Evolutionary conservation across 164 flowering plant species (phyloP).

Genomic region (Nymphaea thermarum): DNA sequence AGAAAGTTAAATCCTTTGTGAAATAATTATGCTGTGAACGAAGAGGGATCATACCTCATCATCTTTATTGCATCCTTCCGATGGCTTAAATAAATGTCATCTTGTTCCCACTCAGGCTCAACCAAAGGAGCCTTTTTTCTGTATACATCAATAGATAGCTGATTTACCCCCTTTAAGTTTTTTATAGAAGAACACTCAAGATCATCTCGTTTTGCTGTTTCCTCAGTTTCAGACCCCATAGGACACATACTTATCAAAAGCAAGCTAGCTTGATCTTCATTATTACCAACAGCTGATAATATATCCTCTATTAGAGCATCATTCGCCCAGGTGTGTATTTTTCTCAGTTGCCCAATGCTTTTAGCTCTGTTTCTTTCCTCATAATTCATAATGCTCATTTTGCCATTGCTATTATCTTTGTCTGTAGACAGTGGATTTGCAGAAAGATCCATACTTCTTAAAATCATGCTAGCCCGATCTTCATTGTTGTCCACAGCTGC

Average conservation of each 20-base stretch:
- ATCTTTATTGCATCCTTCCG: constrained; percentile 69
- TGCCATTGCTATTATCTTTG: background rate
- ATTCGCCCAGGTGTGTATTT: constrained; percentile 58
- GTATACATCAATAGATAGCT: background rate
- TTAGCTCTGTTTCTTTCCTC: constrained; percentile 6
- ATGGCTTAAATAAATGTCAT: constrained; percentile 65
- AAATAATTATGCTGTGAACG: background rate
- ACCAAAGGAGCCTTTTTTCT: constrained; percentile 25
- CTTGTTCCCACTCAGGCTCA: constrained; percentile 89
- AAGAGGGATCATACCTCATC: constrained; percentile 46
- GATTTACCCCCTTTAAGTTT: background rate
- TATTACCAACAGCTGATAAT: constrained; percentile 39
- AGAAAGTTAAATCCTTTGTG: background rate
- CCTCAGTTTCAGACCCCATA: background rate
- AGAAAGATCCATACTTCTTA: constrained; percentile 33
- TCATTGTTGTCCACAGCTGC: constrained; percentile 39
- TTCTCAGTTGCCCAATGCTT: constrained; percentile 27
- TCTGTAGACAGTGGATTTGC: constrained; percentile 5
- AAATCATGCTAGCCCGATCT: constrained; percentile 35
- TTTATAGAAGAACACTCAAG: background rate
- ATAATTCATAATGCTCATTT: constrained; percentile 2
- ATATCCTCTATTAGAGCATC: constrained; percentile 57
- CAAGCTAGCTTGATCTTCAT: constrained; percentile 38
- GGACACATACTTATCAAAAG: constrained; percentile 16
- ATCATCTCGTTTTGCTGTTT: background rate